A percentile compares a stretch with the other conserved stretches of the same genome.
Evolutionary conservation across 371 early-diverging fungal genomes (phyloP).

Genomic region (Mucor circinelloides): DNA sequence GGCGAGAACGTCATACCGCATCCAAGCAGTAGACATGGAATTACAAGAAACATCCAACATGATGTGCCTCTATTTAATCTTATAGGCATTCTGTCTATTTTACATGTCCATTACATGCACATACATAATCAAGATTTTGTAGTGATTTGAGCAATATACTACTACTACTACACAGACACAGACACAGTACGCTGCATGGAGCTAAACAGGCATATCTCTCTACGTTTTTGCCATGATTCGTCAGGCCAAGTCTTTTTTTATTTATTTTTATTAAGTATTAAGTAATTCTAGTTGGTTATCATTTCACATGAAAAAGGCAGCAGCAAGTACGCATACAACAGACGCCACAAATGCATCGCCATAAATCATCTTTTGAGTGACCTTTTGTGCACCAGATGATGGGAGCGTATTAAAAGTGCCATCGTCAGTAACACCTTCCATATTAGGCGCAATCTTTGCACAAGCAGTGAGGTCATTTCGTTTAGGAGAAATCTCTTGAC

Average conservation of each 20-base stretch:
- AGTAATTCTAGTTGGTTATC: background rate
- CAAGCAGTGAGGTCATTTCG: constrained; percentile 36
- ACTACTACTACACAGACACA: background rate
- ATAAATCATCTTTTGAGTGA: background rate
- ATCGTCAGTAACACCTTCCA: constrained; percentile 11
- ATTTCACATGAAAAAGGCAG: constrained; percentile 12
- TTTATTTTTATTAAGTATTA: background rate
- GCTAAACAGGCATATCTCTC: background rate
- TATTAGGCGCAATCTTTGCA: constrained; percentile 28
- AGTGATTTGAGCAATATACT: background rate
- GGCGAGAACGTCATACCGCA: background rate
- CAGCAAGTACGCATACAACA: constrained; percentile 10
- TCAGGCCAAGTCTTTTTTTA: background rate
- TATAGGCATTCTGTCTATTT: background rate
- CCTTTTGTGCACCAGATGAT: constrained; percentile 3
- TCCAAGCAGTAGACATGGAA: background rate
- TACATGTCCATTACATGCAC: background rate
- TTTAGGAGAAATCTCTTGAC: constrained; percentile 32
- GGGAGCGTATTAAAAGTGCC: background rate
- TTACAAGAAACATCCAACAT: background rate
- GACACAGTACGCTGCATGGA: background rate
- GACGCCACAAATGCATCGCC: constrained; percentile 19
- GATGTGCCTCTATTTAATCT: background rate
- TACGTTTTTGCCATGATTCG: background rate
- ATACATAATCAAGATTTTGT: background rate